phyloP scores from a whole-genome alignment of 2,329 filamentous ascomycete genomes.

The Penicillium sp. region DNA sequence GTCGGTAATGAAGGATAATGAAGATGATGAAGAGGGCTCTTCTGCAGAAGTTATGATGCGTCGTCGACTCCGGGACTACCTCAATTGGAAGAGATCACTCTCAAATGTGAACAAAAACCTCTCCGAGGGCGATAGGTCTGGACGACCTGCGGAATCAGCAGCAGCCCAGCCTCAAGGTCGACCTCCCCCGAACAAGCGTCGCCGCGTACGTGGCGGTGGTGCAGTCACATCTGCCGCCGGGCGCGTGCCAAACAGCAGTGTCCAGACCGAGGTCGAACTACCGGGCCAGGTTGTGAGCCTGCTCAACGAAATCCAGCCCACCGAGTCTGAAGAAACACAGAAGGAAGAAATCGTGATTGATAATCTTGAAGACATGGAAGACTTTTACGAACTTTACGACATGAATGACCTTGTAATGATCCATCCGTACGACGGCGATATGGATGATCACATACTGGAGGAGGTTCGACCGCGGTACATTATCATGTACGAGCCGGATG shows the following conservation, averaged over 20 bases:
- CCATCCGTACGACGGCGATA: slow-evolving; percentile 90
- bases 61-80: slow-evolving; percentile 76
- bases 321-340: slow-evolving; percentile 67
- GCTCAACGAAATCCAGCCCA: slow-evolving; percentile 77
- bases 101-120: slow-evolving; percentile 65
- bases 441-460: slow-evolving; percentile 94
- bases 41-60: slow-evolving; percentile 88
- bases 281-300: slow-evolving; percentile 76
- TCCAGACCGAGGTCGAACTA: slow-evolving; percentile 70
- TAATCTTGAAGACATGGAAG: slow-evolving; percentile 83
- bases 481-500: slow-evolving; percentile 97
- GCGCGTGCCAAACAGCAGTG: slow-evolving; percentile 67
- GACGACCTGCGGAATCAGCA: slow-evolving; percentile 21
- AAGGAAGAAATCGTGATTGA: slow-evolving; percentile 67
- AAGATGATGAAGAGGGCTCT: slow-evolving; percentile 54
- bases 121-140: slow-evolving; percentile 26
- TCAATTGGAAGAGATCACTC: slow-evolving; percentile 87
- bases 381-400: slow-evolving; percentile 85
- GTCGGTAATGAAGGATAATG: slow-evolving; percentile 43
- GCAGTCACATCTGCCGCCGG: slow-evolving; percentile 54
- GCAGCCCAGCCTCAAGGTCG: slow-evolving; percentile 51
- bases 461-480: slow-evolving; percentile 91
- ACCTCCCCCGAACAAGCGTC: slow-evolving; percentile 76
- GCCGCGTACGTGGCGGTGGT: slow-evolving; percentile 76
- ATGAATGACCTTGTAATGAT: slow-evolving; percentile 84